Percentiles rank a stretch among this genome's conserved stretches.
phyloP scores from a whole-genome alignment of 345 rosid genomes.

The Brassica juncea region DNA sequence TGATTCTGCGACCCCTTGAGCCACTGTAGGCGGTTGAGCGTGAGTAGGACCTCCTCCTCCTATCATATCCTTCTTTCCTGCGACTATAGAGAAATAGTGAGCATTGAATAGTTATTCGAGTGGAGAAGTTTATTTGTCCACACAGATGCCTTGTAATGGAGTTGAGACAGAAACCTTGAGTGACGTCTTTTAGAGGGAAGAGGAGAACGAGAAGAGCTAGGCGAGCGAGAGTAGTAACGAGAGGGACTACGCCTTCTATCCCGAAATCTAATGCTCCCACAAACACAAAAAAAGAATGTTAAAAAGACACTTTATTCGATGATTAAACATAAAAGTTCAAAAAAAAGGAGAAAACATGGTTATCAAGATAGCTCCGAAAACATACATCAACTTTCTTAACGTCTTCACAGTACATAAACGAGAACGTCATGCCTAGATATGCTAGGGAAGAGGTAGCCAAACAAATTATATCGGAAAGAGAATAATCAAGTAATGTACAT shows the following conservation, averaged over 20 bases:
- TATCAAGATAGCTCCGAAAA: background rate
- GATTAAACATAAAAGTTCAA: slow-evolving; percentile 2
- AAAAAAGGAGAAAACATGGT: background rate
- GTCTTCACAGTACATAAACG: background rate
- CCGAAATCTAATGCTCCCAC: slow-evolving; percentile 35
- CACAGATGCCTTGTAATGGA: background rate
- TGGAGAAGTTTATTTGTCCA: background rate
- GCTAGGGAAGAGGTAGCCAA: background rate
- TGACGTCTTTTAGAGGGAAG: slow-evolving; percentile 53
- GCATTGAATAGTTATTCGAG: background rate
- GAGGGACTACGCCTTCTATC: slow-evolving; percentile 64
- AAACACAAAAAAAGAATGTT: background rate
- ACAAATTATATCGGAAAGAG: background rate
- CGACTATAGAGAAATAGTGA: slow-evolving; percentile 28
- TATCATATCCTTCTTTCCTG: slow-evolving; percentile 45
- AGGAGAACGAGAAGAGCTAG: slow-evolving; percentile 54
- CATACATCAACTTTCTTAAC: background rate
- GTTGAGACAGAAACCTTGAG: slow-evolving; percentile 53
- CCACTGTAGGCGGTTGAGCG: slow-evolving; percentile 66
- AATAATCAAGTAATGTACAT: slow-evolving; percentile 46
- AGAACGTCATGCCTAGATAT: too few relatives aligned
- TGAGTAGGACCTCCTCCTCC: slow-evolving; percentile 57
- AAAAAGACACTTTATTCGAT: background rate
- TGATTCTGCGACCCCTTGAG: slow-evolving; percentile 58
- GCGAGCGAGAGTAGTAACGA: slow-evolving; percentile 39